Evolutionary conservation across 2,329 filamentous ascomycete genomes (phyloP).

Genomic region (Pyricularia sp.): DNA sequence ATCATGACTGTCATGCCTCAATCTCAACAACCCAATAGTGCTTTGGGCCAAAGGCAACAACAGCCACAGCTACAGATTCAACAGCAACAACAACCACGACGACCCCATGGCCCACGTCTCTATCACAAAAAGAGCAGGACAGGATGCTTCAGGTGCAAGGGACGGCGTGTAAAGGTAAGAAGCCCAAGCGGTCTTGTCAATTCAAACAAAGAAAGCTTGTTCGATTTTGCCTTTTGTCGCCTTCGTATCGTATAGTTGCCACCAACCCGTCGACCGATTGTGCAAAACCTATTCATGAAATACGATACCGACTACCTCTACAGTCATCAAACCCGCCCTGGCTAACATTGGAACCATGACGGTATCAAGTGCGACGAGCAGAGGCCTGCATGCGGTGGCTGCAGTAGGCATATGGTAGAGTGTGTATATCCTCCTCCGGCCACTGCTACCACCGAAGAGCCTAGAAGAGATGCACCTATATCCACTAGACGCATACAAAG

Average conservation of each 20-base stretch:
- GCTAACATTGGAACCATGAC: neutral
- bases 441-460: neutral
- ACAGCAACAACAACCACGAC: neutral
- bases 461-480: neutral
- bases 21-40: neutral
- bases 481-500: neutral
- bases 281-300: too few relatives aligned
- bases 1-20: neutral
- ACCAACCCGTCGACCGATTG: neutral
- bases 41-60: neutral
- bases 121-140: slow-evolving; percentile 22
- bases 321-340: too few relatives aligned
- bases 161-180: slow-evolving; percentile 20
- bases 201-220: neutral
- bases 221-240: neutral
- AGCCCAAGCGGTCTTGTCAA: neutral
- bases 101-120: slow-evolving; percentile 13
- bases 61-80: neutral
- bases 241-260: neutral
- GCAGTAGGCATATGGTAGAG: slow-evolving; percentile 15
- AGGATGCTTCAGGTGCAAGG: slow-evolving; percentile 20
- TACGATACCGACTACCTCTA: too few relatives aligned
- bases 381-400: slow-evolving; percentile 14
- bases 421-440: slow-evolving; percentile 12
- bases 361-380: slow-evolving; percentile 15